Evolutionary conservation across 2,329 filamentous ascomycete species (phyloP), one percentile per base, ranked within the genome.

Genomic region (Beauveria pseudobassiana): DNA sequence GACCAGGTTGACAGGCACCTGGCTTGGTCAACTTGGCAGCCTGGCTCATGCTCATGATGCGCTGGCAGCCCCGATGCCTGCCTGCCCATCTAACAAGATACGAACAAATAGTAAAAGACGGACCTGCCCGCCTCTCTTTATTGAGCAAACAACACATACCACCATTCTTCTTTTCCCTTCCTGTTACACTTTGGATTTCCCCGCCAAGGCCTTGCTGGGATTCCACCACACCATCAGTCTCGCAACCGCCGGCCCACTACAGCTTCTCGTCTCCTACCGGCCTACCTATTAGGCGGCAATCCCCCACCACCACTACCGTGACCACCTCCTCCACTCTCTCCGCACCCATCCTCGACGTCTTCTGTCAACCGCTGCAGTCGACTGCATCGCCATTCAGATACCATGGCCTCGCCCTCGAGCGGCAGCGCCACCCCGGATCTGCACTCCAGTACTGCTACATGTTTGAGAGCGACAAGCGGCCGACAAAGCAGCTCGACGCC

Each of bases 391-490:
- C 43, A 54, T 58, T 20, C 34, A 38, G 24, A 51, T 60, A 64
- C 40, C 61, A 71, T 71, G 69, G 67, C 68, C 61, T 64, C 68
- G 46, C 62, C 69, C 58, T 62, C 69, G 51, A 67, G 58, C 58
- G 52, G 45, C 48, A 58, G 58, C 30, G 46, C 57, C 20, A 61
- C 57, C 30, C 62, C 8, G 62, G 58, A 28, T 57, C 62, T 42
- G 48, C 52, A 28, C 68, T 75, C 62, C 69, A 74, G 61, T 91
- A 90, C 75, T 83, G 84, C 54, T 87, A 88, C 71, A 79, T 93
- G 69, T 90, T 89, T 69, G 82, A 86, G 65, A 74, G 77, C 42
- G 80, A 89, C 72, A 91, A 90, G 73, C 83, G 82, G 53, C 85
- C 89, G 5, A 87, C 87, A 4, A 82, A 82, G 58, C 72, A 87